Percentiles rank a stretch among this genome's conserved stretches.
These are phyloP conservation scores for Dactylellina sp. DNA, from an alignment of 2,329 filamentous ascomycete genomes.

Conservation along the genomic window DNA sequence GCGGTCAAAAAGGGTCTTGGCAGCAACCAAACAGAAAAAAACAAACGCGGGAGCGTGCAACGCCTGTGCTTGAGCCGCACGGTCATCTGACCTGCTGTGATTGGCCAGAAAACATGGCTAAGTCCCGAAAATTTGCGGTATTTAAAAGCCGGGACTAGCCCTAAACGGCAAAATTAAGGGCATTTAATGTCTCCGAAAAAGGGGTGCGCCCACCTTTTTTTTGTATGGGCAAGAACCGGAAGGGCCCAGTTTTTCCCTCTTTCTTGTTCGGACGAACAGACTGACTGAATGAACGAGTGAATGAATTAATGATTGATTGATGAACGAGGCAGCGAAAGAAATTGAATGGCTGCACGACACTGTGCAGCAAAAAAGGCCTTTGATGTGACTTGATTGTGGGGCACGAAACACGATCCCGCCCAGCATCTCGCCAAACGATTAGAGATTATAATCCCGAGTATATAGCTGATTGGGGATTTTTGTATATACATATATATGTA, in stretches of 20 bases:
- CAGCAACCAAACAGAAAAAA: slow-evolving; percentile 29
- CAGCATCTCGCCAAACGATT: slow-evolving; percentile 8
- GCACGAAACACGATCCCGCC: slow-evolving; percentile 12
- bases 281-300: not conserved
- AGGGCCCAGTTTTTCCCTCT: slow-evolving; percentile 17
- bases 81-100: slow-evolving; percentile 51
- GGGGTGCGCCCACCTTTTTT: slow-evolving; percentile 55
- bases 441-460: too few relatives aligned
- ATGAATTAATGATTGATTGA: too few relatives aligned
- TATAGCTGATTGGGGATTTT: too few relatives aligned
- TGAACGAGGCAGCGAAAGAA: not conserved
- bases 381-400: slow-evolving; percentile 17
- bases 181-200: slow-evolving; percentile 55
- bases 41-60: slow-evolving; percentile 35
- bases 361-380: slow-evolving; percentile 29
- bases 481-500: too few relatives aligned
- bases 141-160: slow-evolving; percentile 37
- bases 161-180: slow-evolving; percentile 34
- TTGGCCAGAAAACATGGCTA: slow-evolving; percentile 42
- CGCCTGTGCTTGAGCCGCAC: slow-evolving; percentile 50
- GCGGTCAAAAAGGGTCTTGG: slow-evolving; percentile 9
- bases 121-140: slow-evolving; percentile 52
- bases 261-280: slow-evolving; percentile 23
- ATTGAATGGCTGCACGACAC: slow-evolving; percentile 45
- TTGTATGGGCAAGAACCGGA: slow-evolving; percentile 32